Percentiles rank a stretch among this genome's conserved stretches.
Evolutionary conservation across 2,329 filamentous ascomycete species (phyloP).

Genomic region (Colletotrichum ledebouriae): DNA sequence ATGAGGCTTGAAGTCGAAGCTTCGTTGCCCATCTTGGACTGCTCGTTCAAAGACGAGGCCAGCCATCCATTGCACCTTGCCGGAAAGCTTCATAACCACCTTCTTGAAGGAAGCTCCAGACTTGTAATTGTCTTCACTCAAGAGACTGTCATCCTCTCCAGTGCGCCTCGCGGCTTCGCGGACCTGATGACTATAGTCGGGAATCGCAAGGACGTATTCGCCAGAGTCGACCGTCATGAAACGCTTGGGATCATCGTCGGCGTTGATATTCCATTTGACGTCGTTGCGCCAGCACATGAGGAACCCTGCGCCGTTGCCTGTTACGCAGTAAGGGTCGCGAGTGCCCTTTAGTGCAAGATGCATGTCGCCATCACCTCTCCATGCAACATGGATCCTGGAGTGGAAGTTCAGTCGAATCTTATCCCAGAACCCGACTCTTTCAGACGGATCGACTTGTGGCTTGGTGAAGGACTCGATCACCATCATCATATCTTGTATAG

Average conservation of each 20-base stretch:
- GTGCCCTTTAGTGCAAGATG: conserved; percentile 93
- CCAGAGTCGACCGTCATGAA: conserved; percentile 98
- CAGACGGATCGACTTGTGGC: conserved; percentile 91
- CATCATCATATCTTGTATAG: conserved; percentile 99
- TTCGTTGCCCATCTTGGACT: conserved; percentile 77
- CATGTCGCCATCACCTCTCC: conserved; percentile 96
- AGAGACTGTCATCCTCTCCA: conserved; percentile 70
- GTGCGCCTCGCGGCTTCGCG: conserved; percentile 69
- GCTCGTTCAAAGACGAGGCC: conserved; percentile 94
- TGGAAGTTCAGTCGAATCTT: conserved; percentile 96
- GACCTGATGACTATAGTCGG: conserved; percentile 91
- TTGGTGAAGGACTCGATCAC: conserved; percentile 98
- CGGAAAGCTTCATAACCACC: conserved; percentile 98
- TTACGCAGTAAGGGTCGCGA: conserved; percentile 93
- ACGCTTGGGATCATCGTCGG: conserved; percentile 86
- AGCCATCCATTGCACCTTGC: conserved; percentile 92
- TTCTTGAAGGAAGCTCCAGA: conserved; percentile 94
- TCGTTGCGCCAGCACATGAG: conserved; percentile 99
- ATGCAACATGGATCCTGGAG: conserved; percentile 87
- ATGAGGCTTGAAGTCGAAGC: conserved; percentile 91
- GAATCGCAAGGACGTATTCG: conserved; percentile 93
- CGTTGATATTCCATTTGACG: conserved; percentile 87
- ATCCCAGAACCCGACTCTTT: conserved; percentile 97
- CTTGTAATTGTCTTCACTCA: conserved; percentile 74
- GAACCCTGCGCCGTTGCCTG: conserved; percentile 92